phyloP scores from a whole-genome alignment of 2,329 filamentous ascomycete genomes.

The Seiridium cupressi region DNA sequence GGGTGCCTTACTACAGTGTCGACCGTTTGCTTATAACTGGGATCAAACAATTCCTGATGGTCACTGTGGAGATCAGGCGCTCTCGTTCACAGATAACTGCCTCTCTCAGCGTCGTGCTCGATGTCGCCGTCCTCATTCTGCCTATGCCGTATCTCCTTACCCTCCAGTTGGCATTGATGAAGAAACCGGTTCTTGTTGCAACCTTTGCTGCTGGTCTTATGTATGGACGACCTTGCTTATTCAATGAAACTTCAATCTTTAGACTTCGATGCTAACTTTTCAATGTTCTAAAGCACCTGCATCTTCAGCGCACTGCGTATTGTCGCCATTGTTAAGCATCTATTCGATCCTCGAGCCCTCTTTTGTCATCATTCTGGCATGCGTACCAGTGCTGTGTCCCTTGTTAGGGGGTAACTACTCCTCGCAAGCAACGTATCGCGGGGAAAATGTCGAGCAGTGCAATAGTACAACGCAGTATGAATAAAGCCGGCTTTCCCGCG shows the following conservation, averaged over 20 bases:
- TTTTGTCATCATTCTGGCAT: conserved; percentile 7
- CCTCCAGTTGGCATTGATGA: not conserved
- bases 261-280: not conserved
- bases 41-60: conserved; percentile 1
- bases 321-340: not conserved
- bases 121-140: conserved; percentile 7
- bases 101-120: conserved; percentile 4
- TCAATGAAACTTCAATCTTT: not conserved
- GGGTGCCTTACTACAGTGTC: conserved; percentile 6
- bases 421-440: not conserved
- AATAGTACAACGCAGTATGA: too few species aligned
- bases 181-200: not conserved
- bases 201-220: conserved; percentile 3
- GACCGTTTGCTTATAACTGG: conserved; percentile 8
- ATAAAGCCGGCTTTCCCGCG: too few species aligned
- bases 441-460: too few species aligned
- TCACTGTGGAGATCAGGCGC: conserved; percentile 3
- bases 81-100: conserved; percentile 1
- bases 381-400: conserved; percentile 6
- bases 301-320: conserved; percentile 3
- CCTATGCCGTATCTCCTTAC: conserved; percentile 2
- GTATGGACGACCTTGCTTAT: not conserved
- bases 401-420: not conserved
- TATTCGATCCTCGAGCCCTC: conserved; percentile 4
- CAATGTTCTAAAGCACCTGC: not conserved